Base-by-base conservation (phyloP, 352 stramenopile genomes). In the Globisporangium emineosum region DNA sequence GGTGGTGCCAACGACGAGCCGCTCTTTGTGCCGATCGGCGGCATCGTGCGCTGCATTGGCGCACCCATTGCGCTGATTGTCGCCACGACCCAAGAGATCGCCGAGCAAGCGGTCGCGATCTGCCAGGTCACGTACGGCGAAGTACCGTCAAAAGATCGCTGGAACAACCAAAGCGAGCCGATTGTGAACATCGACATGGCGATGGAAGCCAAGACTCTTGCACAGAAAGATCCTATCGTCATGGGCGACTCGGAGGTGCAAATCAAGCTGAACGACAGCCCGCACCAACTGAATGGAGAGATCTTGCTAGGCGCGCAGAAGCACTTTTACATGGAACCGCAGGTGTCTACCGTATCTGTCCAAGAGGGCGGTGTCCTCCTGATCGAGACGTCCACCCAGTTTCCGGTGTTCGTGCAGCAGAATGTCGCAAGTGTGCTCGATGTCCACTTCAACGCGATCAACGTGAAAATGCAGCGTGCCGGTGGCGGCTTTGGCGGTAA, bases 401-500 rank as follows among this genome's bases (percentile, higher is more conserved):
- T 91, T 10, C 79, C 87, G 8, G 96, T 83, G 6, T 98, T 98
- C 64, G 97, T 94, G 0, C 97, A 99, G 69, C 76, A 81, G 3
- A 82, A 89, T 59, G 89, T 91, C 43, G 90, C 95, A 5, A 83
- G 80, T 25, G 91, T 97, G 9, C 92, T 97, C 6, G 92, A 87
- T 12, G 87, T 98, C n/a, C 84, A 86, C 1, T 79, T 79, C 12
- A 90, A 93, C 58, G 90, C 96, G 29, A 92, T 99, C 17, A 89
- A 97, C 29, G 94, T 90, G 25, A 86, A 80, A 30, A 89, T 94
- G 15, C 99, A 99, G 74, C 83, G 97, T 23, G 97, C 98, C 69
- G 97, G 97, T 42, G 97, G 96, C 58, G 96, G 91, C 13, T 99
- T 99, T 79, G 96, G 97, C 30, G 97, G 96, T 30, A 99, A 99